These are phyloP conservation scores for Erysimum cheiri DNA, from an alignment of 441 rosid genomes.

Conservation along the genomic window DNA sequence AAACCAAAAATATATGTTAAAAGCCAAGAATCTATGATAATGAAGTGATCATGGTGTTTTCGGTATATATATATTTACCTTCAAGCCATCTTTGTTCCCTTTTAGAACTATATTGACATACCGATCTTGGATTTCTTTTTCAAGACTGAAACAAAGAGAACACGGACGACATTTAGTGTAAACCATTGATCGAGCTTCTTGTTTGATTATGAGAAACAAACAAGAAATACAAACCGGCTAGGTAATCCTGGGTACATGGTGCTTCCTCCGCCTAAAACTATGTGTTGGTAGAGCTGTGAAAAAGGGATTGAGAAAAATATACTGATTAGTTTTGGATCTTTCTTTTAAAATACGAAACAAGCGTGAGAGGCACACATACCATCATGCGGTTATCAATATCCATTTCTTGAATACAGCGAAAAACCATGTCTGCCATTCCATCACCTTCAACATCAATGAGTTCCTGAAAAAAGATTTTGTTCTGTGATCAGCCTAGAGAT, in stretches of 20 bases:
- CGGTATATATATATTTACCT: conserved; percentile 57
- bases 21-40: neutral
- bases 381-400: conserved; percentile 97
- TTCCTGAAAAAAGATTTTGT: conserved; percentile 56
- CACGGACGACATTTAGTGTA: neutral
- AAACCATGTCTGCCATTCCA: conserved; percentile 99
- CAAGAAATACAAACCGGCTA: conserved; percentile 66
- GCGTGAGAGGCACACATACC: conserved; percentile 50
- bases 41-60: neutral
- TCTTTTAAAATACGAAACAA: conserved; percentile 6
- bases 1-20: neutral
- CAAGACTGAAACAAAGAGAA: conserved; percentile 66
- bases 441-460: conserved; percentile 99
- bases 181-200: conserved; percentile 9
- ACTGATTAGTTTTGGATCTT: conserved; percentile 15
- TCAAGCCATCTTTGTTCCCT: conserved; percentile 95
- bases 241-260: conserved; percentile 99
- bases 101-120: conserved; percentile 87
- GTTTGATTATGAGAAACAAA: neutral
- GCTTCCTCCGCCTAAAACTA: conserved; percentile 98
- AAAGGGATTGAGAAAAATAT: conserved; percentile 11
- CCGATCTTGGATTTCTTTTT: conserved; percentile 91
- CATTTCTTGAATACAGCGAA: conserved; percentile 99
- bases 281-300: conserved; percentile 93
- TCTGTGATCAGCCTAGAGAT: conserved; percentile 6